Evolutionary conservation across 2,329 filamentous ascomycete genomes (phyloP), one percentile per base, ranked within the genome.

Genomic region (Botrytis paeoniae): DNA sequence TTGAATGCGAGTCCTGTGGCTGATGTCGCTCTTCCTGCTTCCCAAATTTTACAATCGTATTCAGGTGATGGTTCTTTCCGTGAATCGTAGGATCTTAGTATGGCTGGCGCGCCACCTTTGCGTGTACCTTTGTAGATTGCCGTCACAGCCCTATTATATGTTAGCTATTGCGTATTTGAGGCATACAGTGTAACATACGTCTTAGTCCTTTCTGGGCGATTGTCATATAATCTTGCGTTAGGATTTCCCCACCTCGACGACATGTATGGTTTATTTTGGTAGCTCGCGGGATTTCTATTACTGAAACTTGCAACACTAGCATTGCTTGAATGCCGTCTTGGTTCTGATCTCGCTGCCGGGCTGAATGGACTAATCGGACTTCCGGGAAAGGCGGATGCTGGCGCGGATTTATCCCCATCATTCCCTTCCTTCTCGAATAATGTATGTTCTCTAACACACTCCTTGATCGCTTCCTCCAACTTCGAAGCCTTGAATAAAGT

Each of bases 401-500:
- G 70, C 41, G 74, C 74, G 2, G 77, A 74, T 68, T 80, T 80
- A 35, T 78, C 76, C 25, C 78, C 79, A 80, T 98, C 94, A 78
- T 97, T 97, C 7, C 94, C 95, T 81, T 98, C 95, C 32, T 87
- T 86, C 74, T 94, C 91, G 75, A 89, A 91, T 14, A 94, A 84
- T 0, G 95, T 98, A 81, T 95, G 91, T 80, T 97, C 93, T 74
- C 92, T 86, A 10, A 98, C 95, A 76, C 93, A 94, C 78, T 97
- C 92, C 80, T 89, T 90, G 79, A 98, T 98, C 3, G 95, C 95
- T 78, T 98, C 94, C 82, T 99, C 95, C 64, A 99, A 86, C 82
- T 94, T 95, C 59, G 94, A 97, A 18, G 96, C 96, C 83, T 99
- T 99, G 88, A 98, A 99, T 41, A 99, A 84, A 0, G 96, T 99